Conservation (phyloP, 176 grass and related monocot genomes). For the Carex pumila region DNA sequence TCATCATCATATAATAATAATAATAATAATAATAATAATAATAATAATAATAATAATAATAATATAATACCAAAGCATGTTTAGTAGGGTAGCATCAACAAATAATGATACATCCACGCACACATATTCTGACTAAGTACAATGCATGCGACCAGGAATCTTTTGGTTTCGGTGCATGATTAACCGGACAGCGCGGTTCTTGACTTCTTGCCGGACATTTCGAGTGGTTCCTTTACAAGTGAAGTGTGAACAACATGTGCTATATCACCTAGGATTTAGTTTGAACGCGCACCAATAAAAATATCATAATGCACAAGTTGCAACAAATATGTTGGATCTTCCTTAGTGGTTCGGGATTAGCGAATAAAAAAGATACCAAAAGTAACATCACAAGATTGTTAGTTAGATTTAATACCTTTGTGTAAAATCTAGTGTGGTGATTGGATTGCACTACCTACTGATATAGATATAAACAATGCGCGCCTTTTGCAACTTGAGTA, state of each 20-base stretch:
- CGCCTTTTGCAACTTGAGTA: not conserved
- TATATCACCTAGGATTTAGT: not conserved
- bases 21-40: too few relatives aligned
- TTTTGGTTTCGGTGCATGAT: not conserved
- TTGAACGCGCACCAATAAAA: not conserved
- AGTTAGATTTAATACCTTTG: not conserved
- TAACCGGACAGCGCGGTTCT: not conserved
- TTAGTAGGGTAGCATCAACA: not conserved
- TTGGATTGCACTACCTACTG: not conserved
- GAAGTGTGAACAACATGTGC: slow-evolving; percentile 6
- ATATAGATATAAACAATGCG: not conserved
- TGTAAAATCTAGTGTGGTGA: not conserved
- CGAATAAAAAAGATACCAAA: not conserved
- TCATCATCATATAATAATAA: too few relatives aligned
- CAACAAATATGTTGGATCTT: not conserved
- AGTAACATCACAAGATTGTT: not conserved
- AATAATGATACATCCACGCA: too few relatives aligned
- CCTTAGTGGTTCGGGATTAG: not conserved
- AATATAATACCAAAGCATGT: too few relatives aligned
- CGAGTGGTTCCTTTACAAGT: not conserved
- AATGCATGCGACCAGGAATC: not conserved
- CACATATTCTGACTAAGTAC: not conserved
- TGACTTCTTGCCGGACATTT: not conserved
- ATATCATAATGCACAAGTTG: slow-evolving; percentile 3
- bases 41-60: too few relatives aligned